Conservation (phyloP, 2,329 filamentous ascomycete species). For the Pleoardoris graminearum region DNA sequence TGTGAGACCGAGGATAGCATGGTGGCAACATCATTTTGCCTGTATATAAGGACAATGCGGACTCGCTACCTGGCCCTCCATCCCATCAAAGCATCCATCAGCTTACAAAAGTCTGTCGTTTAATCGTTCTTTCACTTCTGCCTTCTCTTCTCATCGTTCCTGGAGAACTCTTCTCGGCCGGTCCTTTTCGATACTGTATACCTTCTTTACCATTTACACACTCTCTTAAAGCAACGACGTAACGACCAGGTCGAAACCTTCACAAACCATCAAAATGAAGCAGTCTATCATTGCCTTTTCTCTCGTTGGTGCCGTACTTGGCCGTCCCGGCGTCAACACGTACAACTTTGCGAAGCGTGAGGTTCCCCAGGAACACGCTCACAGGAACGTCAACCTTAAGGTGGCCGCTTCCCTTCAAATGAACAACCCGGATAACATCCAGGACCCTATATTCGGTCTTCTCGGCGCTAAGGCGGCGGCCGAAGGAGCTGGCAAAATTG, state of each 20-base stretch:
- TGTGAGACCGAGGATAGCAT: constrained; percentile 22
- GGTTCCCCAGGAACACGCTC: constrained; percentile 62
- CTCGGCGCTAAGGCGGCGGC: constrained; percentile 57
- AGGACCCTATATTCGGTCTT: constrained; percentile 56
- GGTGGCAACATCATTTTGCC: constrained; percentile 6
- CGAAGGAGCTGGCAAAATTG: constrained; percentile 53
- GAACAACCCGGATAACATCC: constrained; percentile 55
- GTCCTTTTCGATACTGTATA: constrained; percentile 31
- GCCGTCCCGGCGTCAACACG: constrained; percentile 26
- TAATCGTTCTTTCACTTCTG: constrained; percentile 24
- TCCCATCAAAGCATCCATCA: constrained; percentile 20
- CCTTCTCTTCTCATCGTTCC: constrained; percentile 42
- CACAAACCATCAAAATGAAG: constrained; percentile 37
- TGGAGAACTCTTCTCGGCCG: constrained; percentile 44
- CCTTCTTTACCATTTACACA: constrained; percentile 13
- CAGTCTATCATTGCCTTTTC: constrained; percentile 35
- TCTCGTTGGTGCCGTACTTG: constrained; percentile 34
- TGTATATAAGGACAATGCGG: constrained; percentile 38
- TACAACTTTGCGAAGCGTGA: constrained; percentile 47
- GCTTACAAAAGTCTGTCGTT: constrained; percentile 35
- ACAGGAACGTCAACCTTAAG: constrained; percentile 54
- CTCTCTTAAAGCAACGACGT: constrained; percentile 10
- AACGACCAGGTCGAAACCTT: constrained; percentile 8
- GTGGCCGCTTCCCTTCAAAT: constrained; percentile 50
- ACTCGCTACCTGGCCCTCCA: constrained; percentile 12